Conservation (phyloP, 2,329 filamentous ascomycete genomes). For the Ophiostoma sp. region DNA sequence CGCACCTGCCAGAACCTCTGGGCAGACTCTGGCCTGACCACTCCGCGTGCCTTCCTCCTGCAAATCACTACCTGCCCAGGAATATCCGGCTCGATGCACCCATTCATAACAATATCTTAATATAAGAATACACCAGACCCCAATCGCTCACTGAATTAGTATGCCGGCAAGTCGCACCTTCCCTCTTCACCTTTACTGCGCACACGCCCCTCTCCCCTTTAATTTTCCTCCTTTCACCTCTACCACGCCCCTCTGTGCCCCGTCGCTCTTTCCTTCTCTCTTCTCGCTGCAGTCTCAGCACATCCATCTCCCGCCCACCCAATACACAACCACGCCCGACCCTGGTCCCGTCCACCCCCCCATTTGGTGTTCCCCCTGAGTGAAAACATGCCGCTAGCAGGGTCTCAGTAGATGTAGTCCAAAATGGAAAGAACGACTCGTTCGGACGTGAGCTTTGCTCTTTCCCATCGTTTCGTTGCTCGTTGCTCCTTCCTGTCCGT, state of each 20-base stretch:
- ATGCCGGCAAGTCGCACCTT: not conserved
- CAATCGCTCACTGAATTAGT: not conserved
- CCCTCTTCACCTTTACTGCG: conserved; percentile 18
- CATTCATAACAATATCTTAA: conserved; percentile 2
- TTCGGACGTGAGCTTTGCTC: conserved; percentile 17
- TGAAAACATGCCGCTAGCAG: conserved; percentile 21
- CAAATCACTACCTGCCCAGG: conserved; percentile 15
- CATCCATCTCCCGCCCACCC: conserved; percentile 3
- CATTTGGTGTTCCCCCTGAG: conserved; percentile 21
- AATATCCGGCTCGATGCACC: not conserved
- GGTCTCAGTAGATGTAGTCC: conserved; percentile 12
- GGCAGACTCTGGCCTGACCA: not conserved
- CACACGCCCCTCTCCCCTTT: conserved; percentile 24
- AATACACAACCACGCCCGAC: conserved; percentile 11
- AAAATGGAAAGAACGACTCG: conserved; percentile 19
- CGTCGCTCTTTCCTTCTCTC: conserved; percentile 18
- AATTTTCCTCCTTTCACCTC: conserved; percentile 8
- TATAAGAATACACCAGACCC: not conserved
- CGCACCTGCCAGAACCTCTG: no score
- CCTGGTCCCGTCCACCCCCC: conserved; percentile 15
- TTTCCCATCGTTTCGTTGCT: conserved; percentile 19
- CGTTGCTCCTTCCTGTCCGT: conserved; percentile 18
- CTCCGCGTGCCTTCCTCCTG: conserved; percentile 13
- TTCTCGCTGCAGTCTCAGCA: not conserved
- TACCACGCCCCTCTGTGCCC: conserved; percentile 15